Evolutionary conservation across 2,329 filamentous ascomycete species (phyloP).

Genomic region (Fusarium torulosum): DNA sequence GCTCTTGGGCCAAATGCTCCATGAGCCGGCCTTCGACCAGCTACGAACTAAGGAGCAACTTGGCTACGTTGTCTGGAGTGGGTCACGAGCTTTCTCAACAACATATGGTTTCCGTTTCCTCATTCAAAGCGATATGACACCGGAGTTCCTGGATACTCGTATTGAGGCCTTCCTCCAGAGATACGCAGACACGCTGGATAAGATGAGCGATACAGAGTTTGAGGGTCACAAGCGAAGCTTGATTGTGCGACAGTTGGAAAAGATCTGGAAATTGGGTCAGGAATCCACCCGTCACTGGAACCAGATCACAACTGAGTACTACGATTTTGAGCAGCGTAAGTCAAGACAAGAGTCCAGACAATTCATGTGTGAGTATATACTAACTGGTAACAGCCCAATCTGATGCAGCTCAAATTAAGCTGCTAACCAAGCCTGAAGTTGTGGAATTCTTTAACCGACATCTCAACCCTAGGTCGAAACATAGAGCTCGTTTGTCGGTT

Average conservation of each 20-base stretch:
- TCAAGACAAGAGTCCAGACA: constrained; percentile 22
- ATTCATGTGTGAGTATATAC: background rate
- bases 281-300: constrained; percentile 87
- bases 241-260: constrained; percentile 88
- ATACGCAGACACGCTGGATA: constrained; percentile 74
- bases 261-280: constrained; percentile 89
- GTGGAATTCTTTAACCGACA: constrained; percentile 80
- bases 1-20: constrained; percentile 88
- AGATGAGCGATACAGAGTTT: constrained; percentile 87
- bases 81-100: constrained; percentile 76
- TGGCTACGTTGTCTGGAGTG: constrained; percentile 94
- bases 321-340: constrained; percentile 88
- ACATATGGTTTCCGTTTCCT: constrained; percentile 89
- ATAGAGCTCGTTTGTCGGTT: constrained; percentile 85
- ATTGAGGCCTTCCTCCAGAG: constrained; percentile 85
- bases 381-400: constrained; percentile 68
- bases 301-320: constrained; percentile 86
- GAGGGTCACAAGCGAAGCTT: constrained; percentile 92
- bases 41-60: constrained; percentile 97
- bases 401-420: constrained; percentile 80
- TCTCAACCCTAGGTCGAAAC: constrained; percentile 79
- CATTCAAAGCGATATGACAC: constrained; percentile 91
- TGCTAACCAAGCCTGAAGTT: constrained; percentile 83
- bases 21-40: constrained; percentile 95
- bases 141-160: constrained; percentile 84